Base-by-base conservation (phyloP, 2,329 filamentous ascomycete genomes). In the Cryphonectria parasitica region DNA sequence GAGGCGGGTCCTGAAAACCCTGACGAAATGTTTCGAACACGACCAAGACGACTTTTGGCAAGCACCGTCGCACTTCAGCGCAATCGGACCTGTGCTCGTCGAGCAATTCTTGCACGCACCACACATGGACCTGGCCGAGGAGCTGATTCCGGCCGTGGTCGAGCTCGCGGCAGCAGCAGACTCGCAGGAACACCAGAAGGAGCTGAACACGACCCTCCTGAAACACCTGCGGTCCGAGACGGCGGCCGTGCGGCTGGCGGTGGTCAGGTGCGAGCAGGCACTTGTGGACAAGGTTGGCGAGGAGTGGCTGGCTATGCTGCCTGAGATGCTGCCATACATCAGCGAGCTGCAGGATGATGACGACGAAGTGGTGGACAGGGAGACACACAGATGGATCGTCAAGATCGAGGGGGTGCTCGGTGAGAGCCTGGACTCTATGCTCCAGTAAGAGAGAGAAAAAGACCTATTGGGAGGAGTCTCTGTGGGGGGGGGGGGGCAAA, bases 31-130 rank as follows among this genome's bases (percentile, higher is more conserved):
- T 75, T 97, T 98, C 77, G 87, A 92, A 80, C 90, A 97, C 79
- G 96, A 98, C 78, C 92, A 97, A 81, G 94, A 97, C 79, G 92
- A 94, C 80, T 98, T 97, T 84, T 98, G 95, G 95, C 94, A 97
- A 85, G 90, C 92, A 0, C 95, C 96, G 0, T 88, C 92, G 0
- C 95, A 98, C 82, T 97, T 98, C 77, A 85, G 86, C 70, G 88
- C 88, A 39, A 89, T 98, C 54, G 88, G 90, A 19, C 84, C 86
- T 0, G 89, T 91, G 2, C 85, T 98, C 41, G 86, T 93, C 73
- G 83, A 86, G 34, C 93, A 97, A 72, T 88, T 91, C 74, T 75
- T 83, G 56, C 81, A 84, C 74, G 88, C 84, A 62, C 78, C 80
- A 7, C 76, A 83, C 22, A 72, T 78, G 62, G 82, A 84, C 64